Evolutionary conservation across 257 asterid genomes (phyloP), one percentile per base, ranked within the genome.

Genomic region (Leonotis leonurus): DNA sequence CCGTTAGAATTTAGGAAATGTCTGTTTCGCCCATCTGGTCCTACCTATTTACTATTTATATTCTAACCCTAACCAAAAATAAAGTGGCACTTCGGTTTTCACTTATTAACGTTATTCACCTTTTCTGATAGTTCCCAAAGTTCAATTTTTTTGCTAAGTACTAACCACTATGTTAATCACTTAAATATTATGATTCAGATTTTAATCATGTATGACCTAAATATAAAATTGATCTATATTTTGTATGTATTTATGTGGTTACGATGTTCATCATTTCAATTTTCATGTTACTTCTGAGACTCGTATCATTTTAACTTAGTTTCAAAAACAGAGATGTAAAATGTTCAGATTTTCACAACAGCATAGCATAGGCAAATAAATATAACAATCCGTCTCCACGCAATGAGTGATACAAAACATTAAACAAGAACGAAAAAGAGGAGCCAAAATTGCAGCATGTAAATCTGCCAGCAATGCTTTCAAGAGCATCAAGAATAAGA

Each of bases 1-100:
- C 82, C 88, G 95, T 76, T 73, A 45, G 16, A 26, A 46, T 45
- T 1, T 56, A 33, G 2, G 26, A 8, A 58, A 72, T 46, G 67
- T 20, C 73, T 2, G 5, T 39, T 72, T 58, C 64, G 41, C 54
- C 63, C 67, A 10, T 10, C 1, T 10, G 18, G 55, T 8, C 14
- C 5, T 12, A 6, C 20, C 37, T 4, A 44, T 6, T 33, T 7
- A 41, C 13, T 14, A 17, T 2, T 16, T 39, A 5, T 10, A n/a
- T n/a, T n/a, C n/a, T 12, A 37, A 26, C 70, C 70, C 18, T 27
- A 37, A 17, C 12, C 22, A 33, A 29, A 51, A 37, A 51, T 16
- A 40, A 25, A 36, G 48, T 12, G 7, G 18, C 13, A 2, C 3
- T 35, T 1, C 46, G 46, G 16, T 61, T 1, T 13, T 24, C 12